phyloP scores from a whole-genome alignment of 768 basidiomycete species.

The Suillus americanus region DNA sequence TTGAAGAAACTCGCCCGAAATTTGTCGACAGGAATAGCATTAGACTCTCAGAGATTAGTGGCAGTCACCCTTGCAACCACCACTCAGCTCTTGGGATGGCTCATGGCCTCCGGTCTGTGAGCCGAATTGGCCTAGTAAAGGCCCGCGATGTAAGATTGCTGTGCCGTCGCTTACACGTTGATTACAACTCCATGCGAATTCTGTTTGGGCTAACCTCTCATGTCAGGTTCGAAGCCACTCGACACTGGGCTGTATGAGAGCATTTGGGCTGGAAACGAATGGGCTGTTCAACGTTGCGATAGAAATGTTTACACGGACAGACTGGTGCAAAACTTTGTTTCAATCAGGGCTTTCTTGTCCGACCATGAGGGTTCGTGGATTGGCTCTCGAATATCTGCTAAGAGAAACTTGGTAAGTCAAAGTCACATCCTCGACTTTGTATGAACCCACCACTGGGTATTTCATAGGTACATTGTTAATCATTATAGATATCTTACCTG shows the following conservation, averaged over 20 bases:
- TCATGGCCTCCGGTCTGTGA: slow-evolving; percentile 3
- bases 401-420: not conserved
- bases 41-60: slow-evolving; percentile 9
- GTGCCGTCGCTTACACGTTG: not conserved
- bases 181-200: slow-evolving; percentile 14
- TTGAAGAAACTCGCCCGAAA: slow-evolving; percentile 1
- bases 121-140: slow-evolving; percentile 3
- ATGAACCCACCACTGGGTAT: not conserved
- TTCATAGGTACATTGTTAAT: not conserved
- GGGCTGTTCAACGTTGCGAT: not conserved
- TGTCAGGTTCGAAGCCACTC: not conserved
- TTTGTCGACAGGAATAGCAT: slow-evolving; percentile 15
- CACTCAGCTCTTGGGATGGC: slow-evolving; percentile 1
- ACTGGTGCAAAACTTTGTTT: not conserved
- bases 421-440: not conserved
- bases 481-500: not conserved
- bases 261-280: not conserved
- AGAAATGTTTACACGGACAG: not conserved
- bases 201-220: slow-evolving; percentile 11
- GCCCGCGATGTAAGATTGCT: not conserved
- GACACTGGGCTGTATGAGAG: slow-evolving; percentile 1
- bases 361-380: not conserved
- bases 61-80: slow-evolving; percentile 8
- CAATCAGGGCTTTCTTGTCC: not conserved
- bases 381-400: not conserved